phyloP scores from a whole-genome alignment of 306 rosid genomes.

The Citrullus amarus region DNA sequence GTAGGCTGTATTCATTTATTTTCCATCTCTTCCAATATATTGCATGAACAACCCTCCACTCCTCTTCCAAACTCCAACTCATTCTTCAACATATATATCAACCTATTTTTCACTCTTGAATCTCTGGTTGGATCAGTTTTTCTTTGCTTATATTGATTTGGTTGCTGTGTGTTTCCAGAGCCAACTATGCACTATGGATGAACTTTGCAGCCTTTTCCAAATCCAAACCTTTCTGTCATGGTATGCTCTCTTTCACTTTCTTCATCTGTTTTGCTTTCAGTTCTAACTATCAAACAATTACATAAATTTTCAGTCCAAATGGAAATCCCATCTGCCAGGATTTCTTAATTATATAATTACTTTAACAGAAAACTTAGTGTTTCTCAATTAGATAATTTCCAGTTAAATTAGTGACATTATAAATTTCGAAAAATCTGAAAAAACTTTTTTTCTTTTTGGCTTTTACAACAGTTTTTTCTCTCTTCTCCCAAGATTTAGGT shows the following conservation, averaged over 20 bases:
- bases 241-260: not conserved
- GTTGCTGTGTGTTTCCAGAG: not conserved
- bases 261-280: not conserved
- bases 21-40: not conserved
- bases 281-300: not conserved
- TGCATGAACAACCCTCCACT: not conserved
- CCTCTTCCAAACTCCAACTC: not conserved
- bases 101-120: not conserved
- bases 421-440: too few species aligned
- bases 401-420: too few species aligned
- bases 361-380: not conserved
- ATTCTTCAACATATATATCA: not conserved
- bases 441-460: too few species aligned
- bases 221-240: not conserved
- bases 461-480: too few species aligned
- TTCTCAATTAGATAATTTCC: too few species aligned
- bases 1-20: not conserved
- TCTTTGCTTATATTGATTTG: not conserved
- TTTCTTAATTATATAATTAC: not conserved
- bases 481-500: too few species aligned
- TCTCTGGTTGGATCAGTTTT: not conserved
- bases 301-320: not conserved
- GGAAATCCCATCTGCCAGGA: not conserved
- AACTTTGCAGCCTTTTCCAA: not conserved
- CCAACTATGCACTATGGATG: not conserved